phyloP scores from a whole-genome alignment of 1,284 basidiomycete species.

The Tilletia caries region DNA sequence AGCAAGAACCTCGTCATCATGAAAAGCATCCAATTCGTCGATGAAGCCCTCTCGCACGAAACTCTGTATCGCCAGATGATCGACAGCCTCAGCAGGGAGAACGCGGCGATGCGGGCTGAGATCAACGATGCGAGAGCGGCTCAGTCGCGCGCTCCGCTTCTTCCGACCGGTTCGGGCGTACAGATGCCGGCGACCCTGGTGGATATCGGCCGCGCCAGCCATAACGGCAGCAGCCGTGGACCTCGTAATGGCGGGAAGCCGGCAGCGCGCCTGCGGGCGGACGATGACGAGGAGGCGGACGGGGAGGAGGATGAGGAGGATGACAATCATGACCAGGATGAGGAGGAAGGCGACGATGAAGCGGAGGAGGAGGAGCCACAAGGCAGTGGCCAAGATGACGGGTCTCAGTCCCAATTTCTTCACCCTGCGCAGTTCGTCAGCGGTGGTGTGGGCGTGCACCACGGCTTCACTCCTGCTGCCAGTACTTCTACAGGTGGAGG shows the following conservation, averaged over 20 bases:
- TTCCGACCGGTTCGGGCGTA: slow-evolving; percentile 23
- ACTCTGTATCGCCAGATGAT: slow-evolving; percentile 35
- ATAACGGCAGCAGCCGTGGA: slow-evolving; percentile 20
- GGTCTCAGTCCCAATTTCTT: neutral
- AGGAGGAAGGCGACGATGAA: neutral
- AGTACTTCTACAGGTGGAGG: too few relatives aligned
- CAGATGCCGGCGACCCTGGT: slow-evolving; percentile 30
- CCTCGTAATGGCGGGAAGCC: neutral
- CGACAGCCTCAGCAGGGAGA: slow-evolving; percentile 33
- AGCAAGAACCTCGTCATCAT: slow-evolving; percentile 47
- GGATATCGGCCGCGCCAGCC: slow-evolving; percentile 28
- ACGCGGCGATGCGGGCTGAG: slow-evolving; percentile 34
- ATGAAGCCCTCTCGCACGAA: slow-evolving; percentile 38
- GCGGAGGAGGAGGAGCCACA: neutral
- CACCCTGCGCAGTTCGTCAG: neutral
- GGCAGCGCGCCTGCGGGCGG: neutral
- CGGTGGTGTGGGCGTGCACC: too few relatives aligned
- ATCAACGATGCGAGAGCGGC: slow-evolving; percentile 32
- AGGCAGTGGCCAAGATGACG: neutral
- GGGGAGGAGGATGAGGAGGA: neutral
- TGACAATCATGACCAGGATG: neutral
- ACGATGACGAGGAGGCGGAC: neutral
- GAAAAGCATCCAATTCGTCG: slow-evolving; percentile 45
- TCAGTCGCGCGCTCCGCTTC: neutral
- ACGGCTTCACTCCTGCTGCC: too few relatives aligned